Evolutionary conservation across 1,284 basidiomycete genomes (phyloP), one percentile per base, ranked within the genome.

Genomic region (Ustilago esculenta): DNA sequence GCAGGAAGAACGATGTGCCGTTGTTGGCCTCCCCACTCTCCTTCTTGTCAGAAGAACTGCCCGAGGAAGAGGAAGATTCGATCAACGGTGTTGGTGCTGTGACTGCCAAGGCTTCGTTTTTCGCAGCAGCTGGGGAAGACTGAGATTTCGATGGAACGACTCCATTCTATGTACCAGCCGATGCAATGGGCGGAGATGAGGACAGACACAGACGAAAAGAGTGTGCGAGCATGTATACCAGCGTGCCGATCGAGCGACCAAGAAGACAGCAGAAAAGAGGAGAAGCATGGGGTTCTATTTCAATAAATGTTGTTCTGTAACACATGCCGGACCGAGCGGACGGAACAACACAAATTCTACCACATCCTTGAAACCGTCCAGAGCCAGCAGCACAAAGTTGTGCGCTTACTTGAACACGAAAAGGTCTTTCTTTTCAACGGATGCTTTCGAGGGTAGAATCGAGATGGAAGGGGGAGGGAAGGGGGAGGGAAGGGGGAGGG

Each of bases 291-390:
- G 29, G 12, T 43, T 52, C 23, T 37, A 61, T 68, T 68, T 68
- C 65, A 61, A 61, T 68, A 61, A 41, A 32, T 41, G 46, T 48
- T 53, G 37, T 49, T 43, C 37, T 21, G 17, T 29, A n/a, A n/a
- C n/a, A n/a, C n/a, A n/a, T n/a, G n/a, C n/a, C n/a, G n/a, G 11
- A 14, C 12, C 27, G 12, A 29, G 27, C 27, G 12, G 27, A 29
- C 27, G 27, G 27, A 36, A 15, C n/a, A 8, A 7, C 34, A 36
- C 27, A 6, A 29, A 6, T 29, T 7, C 27, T 6, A 29, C 27
- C 6, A 12, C 27, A 29, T 36, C 18, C 46, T 34, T 23, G 11
- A 2, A 5, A n/a, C 44, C 12, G 10, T 34, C 18, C 14, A 35
- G 18, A 27, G 21, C 7, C 27, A 29, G 27, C 27, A 29, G 27